Evolutionary conservation across 129 eudicot genomes (phyloP).

Genomic region (Mikania micrantha): DNA sequence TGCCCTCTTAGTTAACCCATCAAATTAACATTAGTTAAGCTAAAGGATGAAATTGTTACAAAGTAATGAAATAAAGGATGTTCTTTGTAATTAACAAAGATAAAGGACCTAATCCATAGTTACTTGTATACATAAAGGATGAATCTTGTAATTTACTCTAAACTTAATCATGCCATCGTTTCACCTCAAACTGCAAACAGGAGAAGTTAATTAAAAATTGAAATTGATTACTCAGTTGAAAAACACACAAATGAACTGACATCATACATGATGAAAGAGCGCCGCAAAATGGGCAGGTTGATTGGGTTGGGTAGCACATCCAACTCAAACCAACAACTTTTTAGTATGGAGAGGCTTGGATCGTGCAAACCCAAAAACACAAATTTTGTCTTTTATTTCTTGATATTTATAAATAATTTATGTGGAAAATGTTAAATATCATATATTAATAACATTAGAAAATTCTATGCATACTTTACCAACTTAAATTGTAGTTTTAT

Average conservation of each 20-base stretch:
- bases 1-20: too few species aligned
- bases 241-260: background rate
- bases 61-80: too few species aligned
- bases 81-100: too few species aligned
- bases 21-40: too few species aligned
- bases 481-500: background rate
- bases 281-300: background rate
- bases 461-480: background rate
- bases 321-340: background rate
- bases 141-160: too few species aligned
- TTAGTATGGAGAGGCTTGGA: background rate
- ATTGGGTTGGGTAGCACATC: background rate
- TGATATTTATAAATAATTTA: background rate
- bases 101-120: too few species aligned
- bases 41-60: too few species aligned
- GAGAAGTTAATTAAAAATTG: background rate
- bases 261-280: background rate
- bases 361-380: background rate
- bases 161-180: background rate
- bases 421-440: background rate
- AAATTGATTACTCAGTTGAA: background rate
- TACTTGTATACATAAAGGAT: too few species aligned
- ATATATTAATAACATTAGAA: background rate
- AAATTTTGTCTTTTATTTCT: background rate
- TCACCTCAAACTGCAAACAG: slow-evolving; percentile 23